Conservation (phyloP, 73 alveolate species). For the Paraurostyla sp. region DNA sequence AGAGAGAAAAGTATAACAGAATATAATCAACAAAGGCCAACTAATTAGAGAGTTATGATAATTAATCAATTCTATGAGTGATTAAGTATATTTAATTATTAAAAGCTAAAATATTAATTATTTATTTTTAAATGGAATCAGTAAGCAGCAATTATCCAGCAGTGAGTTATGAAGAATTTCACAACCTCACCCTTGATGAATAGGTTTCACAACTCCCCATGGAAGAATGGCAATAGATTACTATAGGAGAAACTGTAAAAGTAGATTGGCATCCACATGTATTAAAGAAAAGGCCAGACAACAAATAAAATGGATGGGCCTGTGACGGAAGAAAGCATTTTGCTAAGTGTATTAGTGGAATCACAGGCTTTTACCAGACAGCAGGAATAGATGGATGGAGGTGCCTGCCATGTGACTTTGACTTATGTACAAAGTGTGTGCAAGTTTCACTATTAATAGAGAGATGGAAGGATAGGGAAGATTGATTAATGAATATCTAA, state of each 20-base stretch:
- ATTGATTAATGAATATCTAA: not conserved
- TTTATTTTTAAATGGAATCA: not conserved
- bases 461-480: not conserved
- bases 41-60: too few species aligned
- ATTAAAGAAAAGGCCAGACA: not conserved
- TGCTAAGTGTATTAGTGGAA: slow-evolving; percentile 27
- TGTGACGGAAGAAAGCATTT: slow-evolving; percentile 54
- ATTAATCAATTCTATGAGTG: not conserved
- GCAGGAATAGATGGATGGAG: slow-evolving; percentile 28
- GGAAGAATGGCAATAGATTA: not conserved
- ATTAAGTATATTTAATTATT: not conserved
- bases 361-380: slow-evolving; percentile 47
- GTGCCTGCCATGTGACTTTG: slow-evolving; percentile 48
- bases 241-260: not conserved
- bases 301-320: not conserved
- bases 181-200: too few species aligned
- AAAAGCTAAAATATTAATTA: not conserved
- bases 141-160: too few species aligned
- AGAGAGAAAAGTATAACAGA: too few species aligned
- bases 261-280: slow-evolving; percentile 25
- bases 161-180: too few species aligned
- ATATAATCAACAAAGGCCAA: too few species aligned
- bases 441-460: not conserved
- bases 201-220: too few species aligned
- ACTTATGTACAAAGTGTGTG: slow-evolving; percentile 28